These are phyloP conservation scores for Lasiodiplodia sp. DNA, from an alignment of 2,329 filamentous ascomycete species.

Conservation along the genomic window DNA sequence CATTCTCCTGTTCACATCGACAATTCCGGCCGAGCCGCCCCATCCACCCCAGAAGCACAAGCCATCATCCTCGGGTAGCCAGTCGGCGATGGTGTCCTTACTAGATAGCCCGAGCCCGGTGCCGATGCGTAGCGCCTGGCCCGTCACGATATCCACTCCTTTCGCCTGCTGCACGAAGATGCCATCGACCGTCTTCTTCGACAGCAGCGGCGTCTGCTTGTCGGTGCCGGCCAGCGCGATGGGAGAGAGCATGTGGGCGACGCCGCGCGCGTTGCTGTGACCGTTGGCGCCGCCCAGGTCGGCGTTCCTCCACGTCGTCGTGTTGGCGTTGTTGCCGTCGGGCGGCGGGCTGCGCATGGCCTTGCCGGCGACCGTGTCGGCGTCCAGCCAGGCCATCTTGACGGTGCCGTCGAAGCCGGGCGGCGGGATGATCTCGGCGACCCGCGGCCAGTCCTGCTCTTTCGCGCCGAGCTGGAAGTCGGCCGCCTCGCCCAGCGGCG, in stretches of 20 bases:
- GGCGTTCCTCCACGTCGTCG: neutral
- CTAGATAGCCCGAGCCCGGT: neutral
- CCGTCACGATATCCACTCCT: neutral
- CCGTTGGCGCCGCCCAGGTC: slow-evolving; percentile 14
- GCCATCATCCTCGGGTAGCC: neutral
- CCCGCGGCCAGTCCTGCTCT: slow-evolving; percentile 6
- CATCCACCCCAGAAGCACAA: slow-evolving; percentile 35
- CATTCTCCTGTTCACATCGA: slow-evolving; percentile 33
- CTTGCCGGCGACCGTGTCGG: neutral
- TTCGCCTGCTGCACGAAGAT: neutral
- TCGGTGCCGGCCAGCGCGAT: slow-evolving; percentile 45
- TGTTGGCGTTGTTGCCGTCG: slow-evolving; percentile 12
- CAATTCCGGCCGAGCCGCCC: slow-evolving; percentile 34
- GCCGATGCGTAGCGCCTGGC: neutral
- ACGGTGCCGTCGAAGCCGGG: neutral
- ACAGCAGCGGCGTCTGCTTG: slow-evolving; percentile 49
- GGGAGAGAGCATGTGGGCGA: slow-evolving; percentile 53
- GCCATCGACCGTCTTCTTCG: slow-evolving; percentile 30
- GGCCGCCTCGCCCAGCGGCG: neutral
- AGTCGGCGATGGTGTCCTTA: neutral
- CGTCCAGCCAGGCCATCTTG: neutral
- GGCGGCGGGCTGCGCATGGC: neutral
- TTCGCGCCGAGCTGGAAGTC: slow-evolving; percentile 27
- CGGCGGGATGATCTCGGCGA: slow-evolving; percentile 7
- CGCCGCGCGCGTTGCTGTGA: slow-evolving; percentile 49